Base-by-base conservation (phyloP, 169 alveolate species). In the Pseudocohnilembus persalinus region DNA sequence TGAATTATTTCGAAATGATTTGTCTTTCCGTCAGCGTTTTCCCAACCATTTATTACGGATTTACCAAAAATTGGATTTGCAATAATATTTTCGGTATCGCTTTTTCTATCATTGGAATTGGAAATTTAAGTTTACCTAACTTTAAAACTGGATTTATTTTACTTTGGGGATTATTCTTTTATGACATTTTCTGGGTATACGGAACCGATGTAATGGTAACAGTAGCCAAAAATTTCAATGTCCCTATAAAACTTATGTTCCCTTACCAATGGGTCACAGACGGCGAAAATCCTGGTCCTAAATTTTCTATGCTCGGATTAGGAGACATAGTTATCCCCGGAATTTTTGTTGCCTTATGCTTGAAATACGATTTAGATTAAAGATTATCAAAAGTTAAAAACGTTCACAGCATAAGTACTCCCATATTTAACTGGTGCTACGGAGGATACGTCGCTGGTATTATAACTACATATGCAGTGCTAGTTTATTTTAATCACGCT, bases 311-410 rank as follows among this genome's bases (percentile, higher is more conserved):
- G 88, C 93, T 98, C 29, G 99, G 99, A 29, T 91, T 98, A 29
- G 99, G 99, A 24, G 99, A 98, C 87, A 96, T 98, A 84, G 98
- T 98, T 25, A 93, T 98, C 30, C 99, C 99, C 31, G 99, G 99
- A 20, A 92, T 98, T 28, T 96, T 96, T 84, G 95, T 98, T 68
- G 94, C 98, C 35, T 84, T 98, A 81, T 94, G 97, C 77, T 90
- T 98, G 76, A 93, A 98, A 89, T 97, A 91, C 88, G 99, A 97
- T 73, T 85, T 94, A 15, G 90, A 86, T 86, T 35, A 83, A 86
- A 26, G 73, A 31, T 75, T 86, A 1, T 30, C 83, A 83, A 49
- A 73, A 64, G 77, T 80, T 35, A 1, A 29, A 31, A 31, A 64
- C 29, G 75, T 64, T 73, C 33, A 35, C 34, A 0, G 31, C 76